A percentile compares a stretch with the other conserved stretches of the same genome.
These are phyloP conservation scores for Noccaea caerulescens DNA, from an alignment of 345 rosid species.

Conservation along the genomic window DNA sequence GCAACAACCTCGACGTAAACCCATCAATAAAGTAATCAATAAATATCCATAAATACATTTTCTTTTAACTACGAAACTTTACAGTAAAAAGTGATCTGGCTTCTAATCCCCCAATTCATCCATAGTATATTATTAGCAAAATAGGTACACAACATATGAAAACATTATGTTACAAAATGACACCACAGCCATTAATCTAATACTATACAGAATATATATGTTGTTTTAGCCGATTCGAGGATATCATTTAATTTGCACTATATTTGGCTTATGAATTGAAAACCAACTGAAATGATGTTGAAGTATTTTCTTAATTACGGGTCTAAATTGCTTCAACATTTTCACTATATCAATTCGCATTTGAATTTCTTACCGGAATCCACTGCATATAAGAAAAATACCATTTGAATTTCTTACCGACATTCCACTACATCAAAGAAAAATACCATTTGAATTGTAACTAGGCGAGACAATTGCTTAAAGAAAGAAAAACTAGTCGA, in stretches of 20 bases:
- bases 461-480: background rate
- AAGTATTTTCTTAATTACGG: background rate
- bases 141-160: background rate
- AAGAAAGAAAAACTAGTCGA: background rate
- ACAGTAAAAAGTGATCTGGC: too few relatives aligned
- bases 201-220: background rate
- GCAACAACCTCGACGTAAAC: constrained; percentile 22
- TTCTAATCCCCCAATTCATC: too few relatives aligned
- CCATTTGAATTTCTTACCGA: background rate
- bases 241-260: background rate
- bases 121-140: background rate
- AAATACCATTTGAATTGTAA: background rate
- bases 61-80: too few relatives aligned
- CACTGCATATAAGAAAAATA: background rate
- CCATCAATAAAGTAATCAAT: background rate
- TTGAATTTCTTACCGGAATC: background rate
- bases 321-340: background rate
- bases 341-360: background rate
- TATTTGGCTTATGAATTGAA: background rate
- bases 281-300: background rate
- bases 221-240: background rate
- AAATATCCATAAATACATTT: too few relatives aligned
- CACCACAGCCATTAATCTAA: background rate
- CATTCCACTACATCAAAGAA: background rate
- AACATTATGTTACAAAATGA: background rate